Percentiles rank a stretch among this genome's conserved stretches.
These are phyloP conservation scores for Ophiocordyceps camponoti-leonardi DNA, from an alignment of 2,329 filamentous ascomycete genomes.

Conservation along the genomic window DNA sequence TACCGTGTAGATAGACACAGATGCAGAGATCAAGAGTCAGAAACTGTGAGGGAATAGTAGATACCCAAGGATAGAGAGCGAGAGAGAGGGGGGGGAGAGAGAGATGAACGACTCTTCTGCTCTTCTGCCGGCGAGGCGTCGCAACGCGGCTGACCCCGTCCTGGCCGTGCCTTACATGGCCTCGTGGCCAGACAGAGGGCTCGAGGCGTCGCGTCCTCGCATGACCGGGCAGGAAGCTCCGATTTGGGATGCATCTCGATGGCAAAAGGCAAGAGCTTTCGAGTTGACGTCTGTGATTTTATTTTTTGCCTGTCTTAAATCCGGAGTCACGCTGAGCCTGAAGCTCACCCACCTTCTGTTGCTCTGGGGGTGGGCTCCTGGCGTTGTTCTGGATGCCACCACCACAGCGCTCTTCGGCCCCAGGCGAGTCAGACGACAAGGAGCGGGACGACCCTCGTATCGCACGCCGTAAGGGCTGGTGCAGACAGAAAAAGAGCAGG, in stretches of 20 bases:
- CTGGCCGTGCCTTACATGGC: conserved; percentile 12
- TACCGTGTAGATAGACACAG: too few species aligned
- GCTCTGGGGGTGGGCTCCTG: neutral
- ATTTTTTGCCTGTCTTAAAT: conserved; percentile 16
- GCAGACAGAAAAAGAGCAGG: neutral
- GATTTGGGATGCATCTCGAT: conserved; percentile 13
- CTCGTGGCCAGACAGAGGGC: conserved; percentile 8
- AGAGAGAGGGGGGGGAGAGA: too few species aligned
- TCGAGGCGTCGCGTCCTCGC: conserved; percentile 5
- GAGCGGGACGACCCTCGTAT: conserved; percentile 2
- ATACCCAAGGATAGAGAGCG: too few species aligned
- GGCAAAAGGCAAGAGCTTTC: conserved; percentile 7
- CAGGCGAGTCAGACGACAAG: conserved; percentile 3
- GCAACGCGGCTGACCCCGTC: conserved; percentile 5
- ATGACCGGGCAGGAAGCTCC: conserved; percentile 9
- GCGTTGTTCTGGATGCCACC: conserved; percentile 2
- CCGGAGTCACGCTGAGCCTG: conserved; percentile 18
- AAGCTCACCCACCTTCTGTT: conserved; percentile 7
- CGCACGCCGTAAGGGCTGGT: neutral
- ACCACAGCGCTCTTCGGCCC: neutral
- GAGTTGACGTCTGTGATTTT: neutral
- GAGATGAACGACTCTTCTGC: too few species aligned
- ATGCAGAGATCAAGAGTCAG: too few species aligned
- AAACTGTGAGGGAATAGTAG: too few species aligned
- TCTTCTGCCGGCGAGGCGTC: too few species aligned